Evolutionary conservation across 148 eudicot species (phyloP).

Genomic region (Fallopia convolvulus): DNA sequence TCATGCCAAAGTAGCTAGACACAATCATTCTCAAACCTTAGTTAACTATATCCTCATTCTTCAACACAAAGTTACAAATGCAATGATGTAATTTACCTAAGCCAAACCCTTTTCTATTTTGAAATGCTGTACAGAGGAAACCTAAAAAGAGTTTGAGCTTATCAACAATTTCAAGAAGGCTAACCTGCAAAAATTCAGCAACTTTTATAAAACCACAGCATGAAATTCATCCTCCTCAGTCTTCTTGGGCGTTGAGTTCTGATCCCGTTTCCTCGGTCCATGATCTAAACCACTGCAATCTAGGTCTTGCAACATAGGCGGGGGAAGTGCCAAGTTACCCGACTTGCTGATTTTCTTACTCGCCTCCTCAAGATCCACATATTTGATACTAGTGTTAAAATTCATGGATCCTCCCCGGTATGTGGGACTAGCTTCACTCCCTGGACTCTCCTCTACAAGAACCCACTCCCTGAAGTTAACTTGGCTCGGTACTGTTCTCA

Average conservation of each 20-base stretch:
- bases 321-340: conserved; percentile 15
- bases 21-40: neutral
- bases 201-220: neutral
- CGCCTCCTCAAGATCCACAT: conserved; percentile 25
- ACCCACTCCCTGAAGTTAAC: conserved; percentile 44
- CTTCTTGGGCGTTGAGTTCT: neutral
- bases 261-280: conserved; percentile 15
- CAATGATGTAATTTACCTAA: neutral
- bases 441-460: conserved; percentile 30
- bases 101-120: neutral
- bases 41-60: neutral
- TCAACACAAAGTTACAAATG: neutral
- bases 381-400: conserved; percentile 4
- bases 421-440: conserved; percentile 15
- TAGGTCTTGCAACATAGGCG: conserved; percentile 28
- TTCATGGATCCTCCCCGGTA: conserved; percentile 15
- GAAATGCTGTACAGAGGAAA: neutral
- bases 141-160: neutral
- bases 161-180: neutral
- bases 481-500: conserved; percentile 28
- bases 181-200: conserved; percentile 12
- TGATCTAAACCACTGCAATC: conserved; percentile 30
- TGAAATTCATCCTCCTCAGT: conserved; percentile 4
- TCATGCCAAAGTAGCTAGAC: neutral
- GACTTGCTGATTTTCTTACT: conserved; percentile 22